A percentile compares a stretch with the other conserved stretches of the same genome.
Conservation (phyloP, 495 filamentous ascomycete species). For the Lophiostoma macrostomum region DNA sequence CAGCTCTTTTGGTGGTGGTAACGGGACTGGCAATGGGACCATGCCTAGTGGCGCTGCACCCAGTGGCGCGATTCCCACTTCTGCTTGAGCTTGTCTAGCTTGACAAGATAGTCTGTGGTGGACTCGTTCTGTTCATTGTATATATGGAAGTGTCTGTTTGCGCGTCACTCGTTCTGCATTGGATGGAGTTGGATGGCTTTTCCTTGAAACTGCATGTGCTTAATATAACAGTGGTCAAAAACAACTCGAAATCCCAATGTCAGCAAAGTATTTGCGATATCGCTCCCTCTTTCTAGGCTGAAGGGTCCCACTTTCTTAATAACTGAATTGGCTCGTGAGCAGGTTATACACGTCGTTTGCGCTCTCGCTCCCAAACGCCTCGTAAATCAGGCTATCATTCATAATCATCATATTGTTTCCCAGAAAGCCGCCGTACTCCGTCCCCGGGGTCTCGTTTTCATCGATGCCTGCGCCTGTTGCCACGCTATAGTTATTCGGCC, state of each 20-base stretch:
- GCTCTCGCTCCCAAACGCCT: neutral
- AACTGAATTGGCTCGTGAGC: neutral
- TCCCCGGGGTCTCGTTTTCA: neutral
- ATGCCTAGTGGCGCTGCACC: constrained; percentile 15
- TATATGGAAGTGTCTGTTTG: no score
- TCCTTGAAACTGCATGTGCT: no score
- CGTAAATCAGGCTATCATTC: constrained; percentile 2
- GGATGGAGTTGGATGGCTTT: no score
- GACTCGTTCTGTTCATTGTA: no score
- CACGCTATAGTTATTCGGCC: neutral
- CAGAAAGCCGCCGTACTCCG: neutral
- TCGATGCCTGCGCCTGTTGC: neutral
- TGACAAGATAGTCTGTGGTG: no score
- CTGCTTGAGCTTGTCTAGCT: no score
- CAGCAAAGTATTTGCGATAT: no score
- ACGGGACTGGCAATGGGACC: constrained; percentile 5
- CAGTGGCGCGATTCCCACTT: constrained; percentile 1
- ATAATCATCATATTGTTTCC: neutral
- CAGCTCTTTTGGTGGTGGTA: neutral
- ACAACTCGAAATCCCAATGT: no score
- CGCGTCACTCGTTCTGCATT: no score
- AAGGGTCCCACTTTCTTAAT: no score
- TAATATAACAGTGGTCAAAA: no score
- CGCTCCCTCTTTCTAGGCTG: no score
- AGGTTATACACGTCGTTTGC: constrained; percentile 1